Conservation (phyloP, 2,329 filamentous ascomycete species). For the Biscogniauxia marginata region DNA sequence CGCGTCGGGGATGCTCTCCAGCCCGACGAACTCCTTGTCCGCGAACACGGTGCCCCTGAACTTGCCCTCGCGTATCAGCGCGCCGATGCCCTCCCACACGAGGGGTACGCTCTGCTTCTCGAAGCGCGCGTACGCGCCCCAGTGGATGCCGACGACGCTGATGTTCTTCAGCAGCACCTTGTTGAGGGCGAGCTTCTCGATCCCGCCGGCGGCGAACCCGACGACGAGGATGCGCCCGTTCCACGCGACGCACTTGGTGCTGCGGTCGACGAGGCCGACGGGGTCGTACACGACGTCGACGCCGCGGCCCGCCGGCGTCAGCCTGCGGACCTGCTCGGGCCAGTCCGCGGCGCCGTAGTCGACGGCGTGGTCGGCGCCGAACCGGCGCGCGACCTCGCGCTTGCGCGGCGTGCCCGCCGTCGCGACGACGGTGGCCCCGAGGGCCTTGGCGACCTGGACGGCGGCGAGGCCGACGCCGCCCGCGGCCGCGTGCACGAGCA, state of each 20-base stretch:
- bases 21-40: slow-evolving; percentile 76
- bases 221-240: slow-evolving; percentile 86
- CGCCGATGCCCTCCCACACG: slow-evolving; percentile 83
- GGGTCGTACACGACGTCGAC: slow-evolving; percentile 96
- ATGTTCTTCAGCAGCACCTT: slow-evolving; percentile 94
- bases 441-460: slow-evolving; percentile 90
- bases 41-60: slow-evolving; percentile 80
- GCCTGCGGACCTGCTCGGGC: slow-evolving; percentile 68
- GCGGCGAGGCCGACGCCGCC: slow-evolving; percentile 89
- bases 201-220: slow-evolving; percentile 81
- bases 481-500: slow-evolving; percentile 88
- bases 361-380: slow-evolving; percentile 81
- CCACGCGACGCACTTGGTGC: slow-evolving; percentile 90
- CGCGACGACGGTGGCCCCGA: slow-evolving; percentile 88
- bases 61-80: slow-evolving; percentile 74
- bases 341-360: slow-evolving; percentile 69
- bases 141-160: slow-evolving; percentile 83
- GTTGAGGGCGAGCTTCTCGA: slow-evolving; percentile 92
- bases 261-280: slow-evolving; percentile 83
- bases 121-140: slow-evolving; percentile 78
- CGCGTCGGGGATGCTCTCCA: slow-evolving; percentile 76
- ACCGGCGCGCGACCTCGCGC: slow-evolving; percentile 72
- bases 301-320: slow-evolving; percentile 69
- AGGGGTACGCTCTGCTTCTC: slow-evolving; percentile 67
- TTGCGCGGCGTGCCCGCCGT: slow-evolving; percentile 83